These are phyloP conservation scores for Terana coerulea DNA, from an alignment of 768 basidiomycete species.

Conservation along the genomic window DNA sequence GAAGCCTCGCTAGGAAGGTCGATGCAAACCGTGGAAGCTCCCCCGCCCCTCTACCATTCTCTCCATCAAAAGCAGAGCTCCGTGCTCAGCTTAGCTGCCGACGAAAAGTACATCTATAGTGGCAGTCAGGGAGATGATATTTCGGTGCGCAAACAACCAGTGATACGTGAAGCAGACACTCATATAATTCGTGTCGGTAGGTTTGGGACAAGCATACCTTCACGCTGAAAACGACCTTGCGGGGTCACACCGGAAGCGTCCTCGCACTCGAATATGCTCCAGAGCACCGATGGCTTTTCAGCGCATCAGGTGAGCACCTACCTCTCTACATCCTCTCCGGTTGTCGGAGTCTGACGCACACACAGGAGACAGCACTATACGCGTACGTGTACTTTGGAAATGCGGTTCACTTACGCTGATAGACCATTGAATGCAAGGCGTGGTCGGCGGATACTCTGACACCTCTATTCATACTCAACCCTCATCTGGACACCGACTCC, in stretches of 20 bases:
- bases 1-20: constrained; percentile 12
- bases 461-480: constrained; percentile 68
- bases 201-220: constrained; percentile 83
- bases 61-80: constrained; percentile 68
- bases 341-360: neutral
- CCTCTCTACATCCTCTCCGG: neutral
- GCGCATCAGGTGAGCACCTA: constrained; percentile 67
- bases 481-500: constrained; percentile 74
- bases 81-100: constrained; percentile 72
- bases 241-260: constrained; percentile 83
- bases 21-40: constrained; percentile 8
- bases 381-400: constrained; percentile 50
- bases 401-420: no score
- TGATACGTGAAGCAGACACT: no score
- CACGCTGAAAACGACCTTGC: constrained; percentile 60
- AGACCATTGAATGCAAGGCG: no score
- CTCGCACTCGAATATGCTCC: constrained; percentile 73
- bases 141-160: constrained; percentile 62
- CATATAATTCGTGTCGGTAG: constrained; percentile 36
- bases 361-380: constrained; percentile 81
- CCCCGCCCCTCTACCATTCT: constrained; percentile 51
- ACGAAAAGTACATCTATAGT: constrained; percentile 70
- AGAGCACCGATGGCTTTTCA: constrained; percentile 83
- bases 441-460: constrained; percentile 74
- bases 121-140: constrained; percentile 80